Base-by-base conservation (phyloP, 306 rosid genomes). In the Erythrophleum fordii region DNA sequence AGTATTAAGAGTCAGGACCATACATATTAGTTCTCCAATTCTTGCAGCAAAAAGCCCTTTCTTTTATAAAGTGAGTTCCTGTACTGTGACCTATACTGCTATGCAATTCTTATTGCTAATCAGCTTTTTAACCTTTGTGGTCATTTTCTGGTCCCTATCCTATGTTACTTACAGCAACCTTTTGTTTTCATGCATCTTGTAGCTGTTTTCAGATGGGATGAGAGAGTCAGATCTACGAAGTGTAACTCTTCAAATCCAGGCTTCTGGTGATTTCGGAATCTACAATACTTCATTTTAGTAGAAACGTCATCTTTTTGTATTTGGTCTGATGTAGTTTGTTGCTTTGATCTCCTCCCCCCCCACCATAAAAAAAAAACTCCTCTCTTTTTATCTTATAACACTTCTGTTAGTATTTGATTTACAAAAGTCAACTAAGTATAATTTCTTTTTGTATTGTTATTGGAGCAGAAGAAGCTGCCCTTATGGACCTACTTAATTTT, bases 391-490 rank as follows among this genome's bases (percentile, higher is more conserved):
- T 22, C 39, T 62, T 48, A 35, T 18, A 29, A 4, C 12, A 6
- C 34, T 31, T 31, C n/a, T 31, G 34, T 44, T 60, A 28, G 60
- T 29, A n/a, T 60, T 61, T 62, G 25, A 77, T 65, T n/a, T 23
- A 22, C 59, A 82, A 35, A 75, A 55, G 42, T 56, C 56, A 39
- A 59, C 35, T 72, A 28, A 65, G 41, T 45, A 5, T 59, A 59
- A 14, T 76, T 46, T 53, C 71, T 74, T 42, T 75, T 35, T 67
- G 0, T 23, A 68, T 46, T 64, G 61, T 70, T 26, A 66, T 41
- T 73, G 87, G 83, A 73, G 80, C 93, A 87, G 93, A 89, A 74
- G 91, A 85, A 85, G 89, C 85, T 0, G 88, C 91, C 72, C 8
- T 89, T 45, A 73, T 83, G 91, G 91, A 89, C 46, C 88, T 89